Evolutionary conservation across 1,139 yeast species (phyloP).

Genomic region (Yamadazyma friedrichii): DNA sequence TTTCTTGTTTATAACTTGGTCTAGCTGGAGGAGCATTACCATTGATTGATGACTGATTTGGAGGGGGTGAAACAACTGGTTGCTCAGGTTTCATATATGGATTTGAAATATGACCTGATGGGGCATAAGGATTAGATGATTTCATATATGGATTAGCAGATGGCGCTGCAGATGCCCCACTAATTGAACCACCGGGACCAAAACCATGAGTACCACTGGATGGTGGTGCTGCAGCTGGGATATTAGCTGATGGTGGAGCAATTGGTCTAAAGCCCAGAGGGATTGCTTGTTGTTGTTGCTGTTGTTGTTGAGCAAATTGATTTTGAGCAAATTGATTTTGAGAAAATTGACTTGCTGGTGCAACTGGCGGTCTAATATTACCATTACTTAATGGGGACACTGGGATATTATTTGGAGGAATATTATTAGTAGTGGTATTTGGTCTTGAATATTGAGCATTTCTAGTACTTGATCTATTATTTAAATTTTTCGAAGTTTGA

Average conservation of each 20-base stretch:
- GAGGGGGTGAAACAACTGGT: conserved; percentile 10
- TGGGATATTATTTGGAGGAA: neutral
- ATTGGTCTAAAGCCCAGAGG: conserved; percentile 2
- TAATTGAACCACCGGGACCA: neutral
- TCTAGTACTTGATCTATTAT: neutral
- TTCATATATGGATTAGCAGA: conserved; percentile 4
- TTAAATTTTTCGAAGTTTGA: neutral
- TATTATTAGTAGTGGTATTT: neutral
- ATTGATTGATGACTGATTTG: conserved; percentile 1
- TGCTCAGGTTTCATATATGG: conserved; percentile 16
- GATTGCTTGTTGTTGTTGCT: conserved; percentile 8
- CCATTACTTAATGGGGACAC: neutral
- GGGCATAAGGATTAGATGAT: conserved; percentile 15
- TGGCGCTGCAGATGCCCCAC: neutral
- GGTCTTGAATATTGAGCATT: conserved; percentile 1
- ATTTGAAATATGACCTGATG: conserved; percentile 16
- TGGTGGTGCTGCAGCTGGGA: neutral
- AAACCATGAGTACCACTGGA: neutral
- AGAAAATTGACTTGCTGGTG: conserved; percentile 10
- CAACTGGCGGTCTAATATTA: conserved; percentile 3
- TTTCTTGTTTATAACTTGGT: conserved; percentile 50
- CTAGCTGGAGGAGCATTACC: conserved; percentile 30
- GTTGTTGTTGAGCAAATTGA: conserved; percentile 9
- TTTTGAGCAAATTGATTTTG: conserved; percentile 6
- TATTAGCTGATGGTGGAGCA: conserved; percentile 3